These are phyloP conservation scores for Rostrohypoxylon terebratum DNA, from an alignment of 495 filamentous ascomycete genomes.

Conservation along the genomic window DNA sequence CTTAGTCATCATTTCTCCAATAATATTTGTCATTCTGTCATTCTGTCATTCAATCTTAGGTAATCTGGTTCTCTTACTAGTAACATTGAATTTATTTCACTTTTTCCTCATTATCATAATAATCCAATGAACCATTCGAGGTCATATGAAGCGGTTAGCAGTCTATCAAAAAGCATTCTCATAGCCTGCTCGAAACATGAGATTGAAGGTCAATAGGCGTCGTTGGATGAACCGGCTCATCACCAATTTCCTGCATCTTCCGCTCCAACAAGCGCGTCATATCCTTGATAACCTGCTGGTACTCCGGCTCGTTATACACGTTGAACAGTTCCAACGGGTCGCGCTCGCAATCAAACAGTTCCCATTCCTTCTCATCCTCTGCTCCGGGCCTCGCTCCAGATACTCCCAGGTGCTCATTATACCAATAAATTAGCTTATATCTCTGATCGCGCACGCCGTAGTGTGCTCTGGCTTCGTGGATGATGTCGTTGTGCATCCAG, in stretches of 20 bases:
- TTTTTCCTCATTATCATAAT: no score
- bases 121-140: neutral
- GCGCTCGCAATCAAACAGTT: conserved; percentile 58
- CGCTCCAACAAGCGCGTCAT: conserved; percentile 55
- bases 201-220: neutral
- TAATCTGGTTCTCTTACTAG: no score
- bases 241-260: conserved; percentile 60
- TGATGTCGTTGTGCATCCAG: conserved; percentile 61
- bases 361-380: conserved; percentile 56
- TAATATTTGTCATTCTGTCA: no score
- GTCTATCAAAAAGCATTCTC: neutral
- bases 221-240: conserved; percentile 54
- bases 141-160: neutral
- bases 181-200: conserved; percentile 7
- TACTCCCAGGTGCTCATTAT: conserved; percentile 56
- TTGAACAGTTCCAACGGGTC: conserved; percentile 62
- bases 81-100: no score
- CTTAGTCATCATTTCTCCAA: no score
- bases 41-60: no score
- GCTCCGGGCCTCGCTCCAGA: conserved; percentile 53
- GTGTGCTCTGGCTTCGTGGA: conserved; percentile 57
- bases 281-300: conserved; percentile 48
- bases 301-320: conserved; percentile 50
- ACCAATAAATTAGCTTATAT: conserved; percentile 64
- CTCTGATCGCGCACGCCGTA: conserved; percentile 58